phyloP scores from a whole-genome alignment of 164 flowering plant species.

The Vitis vinifera region DNA sequence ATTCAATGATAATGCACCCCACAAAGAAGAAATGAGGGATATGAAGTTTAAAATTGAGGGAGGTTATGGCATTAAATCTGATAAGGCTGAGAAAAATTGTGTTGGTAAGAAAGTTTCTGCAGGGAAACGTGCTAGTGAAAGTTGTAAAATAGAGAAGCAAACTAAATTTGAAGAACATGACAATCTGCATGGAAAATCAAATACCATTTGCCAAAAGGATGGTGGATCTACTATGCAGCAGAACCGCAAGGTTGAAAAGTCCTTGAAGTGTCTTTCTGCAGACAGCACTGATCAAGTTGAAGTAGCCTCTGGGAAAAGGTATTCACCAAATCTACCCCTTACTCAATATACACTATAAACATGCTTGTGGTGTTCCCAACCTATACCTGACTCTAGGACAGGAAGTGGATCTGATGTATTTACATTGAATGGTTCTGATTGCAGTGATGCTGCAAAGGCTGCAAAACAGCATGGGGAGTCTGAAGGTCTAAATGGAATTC shows the following conservation, averaged over 20 bases:
- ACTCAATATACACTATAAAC: slow-evolving; percentile 39
- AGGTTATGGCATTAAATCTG: slow-evolving; percentile 28
- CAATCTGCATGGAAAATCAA: slow-evolving; percentile 30
- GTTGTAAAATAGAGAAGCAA: slow-evolving; percentile 31
- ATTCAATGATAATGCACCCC: slow-evolving; percentile 26
- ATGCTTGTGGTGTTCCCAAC: slow-evolving; percentile 15
- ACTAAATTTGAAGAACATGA: slow-evolving; percentile 28
- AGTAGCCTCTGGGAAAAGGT: slow-evolving; percentile 29
- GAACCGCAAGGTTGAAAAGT: slow-evolving; percentile 36
- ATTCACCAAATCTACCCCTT: slow-evolving; percentile 30
- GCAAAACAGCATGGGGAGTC: slow-evolving; percentile 36
- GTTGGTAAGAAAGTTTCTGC: slow-evolving; percentile 36
- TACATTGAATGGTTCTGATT: slow-evolving; percentile 32
- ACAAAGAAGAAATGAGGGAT: slow-evolving; percentile 38
- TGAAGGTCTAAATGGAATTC: slow-evolving; percentile 44
- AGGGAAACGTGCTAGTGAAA: slow-evolving; percentile 37
- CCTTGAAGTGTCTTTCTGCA: slow-evolving; percentile 30
- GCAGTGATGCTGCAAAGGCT: slow-evolving; percentile 36
- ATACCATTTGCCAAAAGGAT: slow-evolving; percentile 26
- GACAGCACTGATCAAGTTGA: slow-evolving; percentile 40
- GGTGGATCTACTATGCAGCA: slow-evolving; percentile 16
- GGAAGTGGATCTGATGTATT: slow-evolving; percentile 32
- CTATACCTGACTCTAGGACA: slow-evolving; percentile 28
- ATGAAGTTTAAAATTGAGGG: slow-evolving; percentile 33
- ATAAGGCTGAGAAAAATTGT: slow-evolving; percentile 34